Conservation (phyloP, 2,329 filamentous ascomycete genomes). For the Canariomyces notabilis region DNA sequence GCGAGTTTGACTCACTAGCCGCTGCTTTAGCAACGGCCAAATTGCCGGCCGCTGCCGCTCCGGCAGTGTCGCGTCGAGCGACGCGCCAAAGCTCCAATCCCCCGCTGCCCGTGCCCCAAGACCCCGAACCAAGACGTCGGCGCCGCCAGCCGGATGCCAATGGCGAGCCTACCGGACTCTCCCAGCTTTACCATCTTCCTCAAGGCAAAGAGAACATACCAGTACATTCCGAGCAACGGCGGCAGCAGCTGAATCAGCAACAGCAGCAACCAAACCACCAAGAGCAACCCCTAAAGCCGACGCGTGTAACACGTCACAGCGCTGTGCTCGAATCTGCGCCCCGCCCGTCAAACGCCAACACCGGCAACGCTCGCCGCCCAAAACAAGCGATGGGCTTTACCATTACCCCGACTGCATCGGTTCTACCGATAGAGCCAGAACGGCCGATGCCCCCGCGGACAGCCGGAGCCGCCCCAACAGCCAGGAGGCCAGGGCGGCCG, state of each 20-base stretch:
- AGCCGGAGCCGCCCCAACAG: not conserved
- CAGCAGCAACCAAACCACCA: slow-evolving; percentile 1
- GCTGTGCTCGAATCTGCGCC: slow-evolving; percentile 5
- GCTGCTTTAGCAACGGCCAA: slow-evolving; percentile 3
- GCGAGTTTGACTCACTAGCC: slow-evolving; percentile 2
- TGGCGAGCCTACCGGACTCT: slow-evolving; percentile 1
- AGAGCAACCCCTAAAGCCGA: slow-evolving; percentile 11
- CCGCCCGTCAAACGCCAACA: not conserved
- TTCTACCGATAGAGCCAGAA: not conserved
- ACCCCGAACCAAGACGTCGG: slow-evolving; percentile 27
- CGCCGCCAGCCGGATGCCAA: slow-evolving; percentile 19
- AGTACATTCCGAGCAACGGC: slow-evolving; percentile 9
- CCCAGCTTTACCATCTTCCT: slow-evolving; percentile 5
- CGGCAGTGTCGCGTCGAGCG: slow-evolving; percentile 27
- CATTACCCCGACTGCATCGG: not conserved
- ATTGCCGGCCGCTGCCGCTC: not conserved
- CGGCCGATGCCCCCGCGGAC: not conserved
- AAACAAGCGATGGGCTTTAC: not conserved
- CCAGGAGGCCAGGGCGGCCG: not conserved
- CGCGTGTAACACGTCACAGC: slow-evolving; percentile 20
- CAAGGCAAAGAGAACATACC: slow-evolving; percentile 25
- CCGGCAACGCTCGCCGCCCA: not conserved
- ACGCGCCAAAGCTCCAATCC: slow-evolving; percentile 33
- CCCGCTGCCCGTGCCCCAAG: slow-evolving; percentile 31
- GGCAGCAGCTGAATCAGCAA: slow-evolving; percentile 1